These are phyloP conservation scores for Litchi chinensis DNA, from an alignment of 345 rosid genomes.

Conservation along the genomic window DNA sequence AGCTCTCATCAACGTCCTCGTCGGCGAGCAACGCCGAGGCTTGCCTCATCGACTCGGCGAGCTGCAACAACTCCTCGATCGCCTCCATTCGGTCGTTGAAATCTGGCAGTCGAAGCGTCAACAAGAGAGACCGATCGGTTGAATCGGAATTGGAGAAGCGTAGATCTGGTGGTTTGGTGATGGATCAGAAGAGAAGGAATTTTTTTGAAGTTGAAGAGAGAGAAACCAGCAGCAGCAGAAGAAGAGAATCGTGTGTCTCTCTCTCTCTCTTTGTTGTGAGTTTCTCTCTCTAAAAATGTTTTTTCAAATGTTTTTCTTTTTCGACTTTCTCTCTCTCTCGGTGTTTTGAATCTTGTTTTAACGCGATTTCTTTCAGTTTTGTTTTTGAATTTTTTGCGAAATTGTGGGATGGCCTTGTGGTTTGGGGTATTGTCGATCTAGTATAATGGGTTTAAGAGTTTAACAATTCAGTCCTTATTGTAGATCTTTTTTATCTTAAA, in stretches of 20 bases:
- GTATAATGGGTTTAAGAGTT: not conserved
- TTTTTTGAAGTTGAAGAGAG: not conserved
- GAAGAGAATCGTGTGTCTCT: not conserved
- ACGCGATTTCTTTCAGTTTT: not conserved
- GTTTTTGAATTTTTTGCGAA: not conserved
- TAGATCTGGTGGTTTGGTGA: conserved; percentile 5
- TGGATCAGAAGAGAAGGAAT: not conserved
- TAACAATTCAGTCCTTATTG: too few relatives aligned
- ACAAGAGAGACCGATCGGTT: not conserved
- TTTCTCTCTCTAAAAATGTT: conserved; percentile 8
- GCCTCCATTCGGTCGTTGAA: conserved; percentile 54
- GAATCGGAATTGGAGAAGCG: not conserved
- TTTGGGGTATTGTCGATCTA: not conserved
- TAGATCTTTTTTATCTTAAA: too few relatives aligned
- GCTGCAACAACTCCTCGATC: conserved; percentile 82
- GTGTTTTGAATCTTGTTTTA: conserved; percentile 11
- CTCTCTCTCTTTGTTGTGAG: not conserved
- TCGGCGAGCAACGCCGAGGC: conserved; percentile 81
- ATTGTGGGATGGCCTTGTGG: not conserved
- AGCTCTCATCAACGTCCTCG: conserved; percentile 83
- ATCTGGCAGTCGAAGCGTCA: not conserved
- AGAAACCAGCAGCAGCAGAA: not conserved
- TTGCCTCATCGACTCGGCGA: conserved; percentile 83
- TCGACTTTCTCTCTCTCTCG: not conserved
- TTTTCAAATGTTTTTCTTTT: not conserved